Base-by-base conservation (phyloP, 805 yeast species). In the Wickerhamiella kurtzmanii region DNA sequence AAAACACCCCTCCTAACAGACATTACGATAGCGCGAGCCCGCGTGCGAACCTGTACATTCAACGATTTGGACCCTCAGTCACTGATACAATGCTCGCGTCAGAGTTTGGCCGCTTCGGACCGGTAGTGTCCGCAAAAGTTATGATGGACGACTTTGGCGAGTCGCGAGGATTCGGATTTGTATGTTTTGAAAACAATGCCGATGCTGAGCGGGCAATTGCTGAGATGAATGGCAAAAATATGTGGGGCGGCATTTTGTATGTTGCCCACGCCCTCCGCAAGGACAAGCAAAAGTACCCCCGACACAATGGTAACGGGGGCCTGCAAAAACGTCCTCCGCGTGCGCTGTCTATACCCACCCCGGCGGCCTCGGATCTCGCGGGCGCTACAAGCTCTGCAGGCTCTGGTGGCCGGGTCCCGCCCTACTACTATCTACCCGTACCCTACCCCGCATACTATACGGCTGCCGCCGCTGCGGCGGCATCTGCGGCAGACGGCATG, bases 91-190 rank as follows among this genome's bases (percentile, higher is more conserved):
- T 74, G 52, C 63, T 77, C 28, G 48, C 56, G 22, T 59, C 63
- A 2, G 62, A 70, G 47, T 77, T 76, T 56, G 55, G 60, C 18
- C 53, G 56, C 44, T 76, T 62, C 59, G 82, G 83, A 13, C 66
- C 63, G 22, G 72, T 77, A 35, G 67, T 73, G 6, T 73, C 79
- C 39, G 74, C 77, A 2, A 74, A 74, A 47, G 67, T 77, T 21
- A 76, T 77, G 65, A 73, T 77, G 2, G 70, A 66, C 47, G 69
- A 66, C 36, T 48, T 53, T n/a, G 70, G 69, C 28, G 68, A 68
- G 49, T 80, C 89, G 19, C 75, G 78, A 60, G 88, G 92, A 18
- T 84, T 80, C 60, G 94, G 92, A 41, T 84, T 84, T 66, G 84
- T 83, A 46, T 82, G 86, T 64, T 84, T 73, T 59, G 77, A 76